phyloP scores from a whole-genome alignment of 2,329 filamentous ascomycete species.

The Ophiostoma piceae region DNA sequence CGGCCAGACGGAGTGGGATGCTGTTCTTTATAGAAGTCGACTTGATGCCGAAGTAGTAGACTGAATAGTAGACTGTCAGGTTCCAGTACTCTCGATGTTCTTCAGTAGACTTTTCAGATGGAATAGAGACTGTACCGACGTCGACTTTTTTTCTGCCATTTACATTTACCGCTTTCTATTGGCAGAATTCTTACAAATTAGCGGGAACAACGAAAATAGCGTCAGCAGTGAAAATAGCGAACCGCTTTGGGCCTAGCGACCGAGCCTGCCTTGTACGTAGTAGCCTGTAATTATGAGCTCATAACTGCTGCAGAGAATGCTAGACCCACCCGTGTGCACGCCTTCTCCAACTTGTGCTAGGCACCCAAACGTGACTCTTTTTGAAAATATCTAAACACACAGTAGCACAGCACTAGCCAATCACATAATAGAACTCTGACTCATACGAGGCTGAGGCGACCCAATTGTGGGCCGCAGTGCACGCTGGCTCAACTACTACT shows the following conservation, averaged over 20 bases:
- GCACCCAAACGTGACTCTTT: slow-evolving; percentile 17
- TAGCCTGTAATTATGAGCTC: no score
- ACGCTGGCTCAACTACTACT: slow-evolving; percentile 4
- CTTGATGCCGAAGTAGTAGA: neutral
- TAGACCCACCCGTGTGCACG: no score
- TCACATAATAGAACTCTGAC: slow-evolving; percentile 16
- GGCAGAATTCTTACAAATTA: slow-evolving; percentile 10
- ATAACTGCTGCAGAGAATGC: no score
- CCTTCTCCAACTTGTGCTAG: neutral
- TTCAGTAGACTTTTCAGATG: neutral
- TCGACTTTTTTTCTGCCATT: slow-evolving; percentile 8
- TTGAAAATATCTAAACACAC: no score
- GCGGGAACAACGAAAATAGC: slow-evolving; percentile 11
- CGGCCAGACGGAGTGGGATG: neutral
- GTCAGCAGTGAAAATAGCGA: no score
- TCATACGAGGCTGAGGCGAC: slow-evolving; percentile 25
- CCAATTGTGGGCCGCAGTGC: slow-evolving; percentile 16
- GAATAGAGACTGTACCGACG: neutral
- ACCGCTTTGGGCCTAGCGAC: no score
- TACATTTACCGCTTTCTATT: slow-evolving; percentile 13
- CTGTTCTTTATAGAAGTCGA: neutral
- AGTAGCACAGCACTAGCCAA: neutral
- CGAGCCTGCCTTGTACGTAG: no score
- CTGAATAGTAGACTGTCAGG: neutral
- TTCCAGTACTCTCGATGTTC: neutral